A percentile compares a stretch with the other conserved stretches of the same genome.
Conservation (phyloP, 192 early-diverging fungal genomes). For the Endogone sp. region DNA sequence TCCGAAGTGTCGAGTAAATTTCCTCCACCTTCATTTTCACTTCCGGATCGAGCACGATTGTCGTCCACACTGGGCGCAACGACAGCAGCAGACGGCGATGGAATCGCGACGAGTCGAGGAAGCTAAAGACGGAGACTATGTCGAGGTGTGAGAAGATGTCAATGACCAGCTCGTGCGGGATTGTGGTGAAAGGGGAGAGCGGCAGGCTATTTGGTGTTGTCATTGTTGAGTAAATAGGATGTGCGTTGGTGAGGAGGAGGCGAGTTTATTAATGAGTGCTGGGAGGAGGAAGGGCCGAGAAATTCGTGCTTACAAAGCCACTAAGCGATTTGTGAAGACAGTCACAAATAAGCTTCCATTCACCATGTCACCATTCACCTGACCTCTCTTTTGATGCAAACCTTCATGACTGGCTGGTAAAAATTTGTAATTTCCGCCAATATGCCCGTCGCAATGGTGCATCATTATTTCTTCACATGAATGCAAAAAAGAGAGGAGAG, state of each 20-base stretch:
- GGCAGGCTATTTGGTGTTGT: background rate
- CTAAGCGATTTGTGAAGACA: too few species aligned
- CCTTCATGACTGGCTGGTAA: too few species aligned
- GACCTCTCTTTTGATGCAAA: too few species aligned
- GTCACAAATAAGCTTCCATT: too few species aligned
- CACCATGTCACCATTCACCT: too few species aligned
- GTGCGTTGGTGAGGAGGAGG: background rate
- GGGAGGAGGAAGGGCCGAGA: background rate
- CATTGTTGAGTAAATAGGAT: background rate
- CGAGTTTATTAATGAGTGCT: too few species aligned
- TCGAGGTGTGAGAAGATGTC: conserved; percentile 37
- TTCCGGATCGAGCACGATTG: conserved; percentile 32
- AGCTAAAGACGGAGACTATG: conserved; percentile 34
- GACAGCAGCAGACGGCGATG: conserved; percentile 36
- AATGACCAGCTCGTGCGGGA: conserved; percentile 37
- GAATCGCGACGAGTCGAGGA: conserved; percentile 40
- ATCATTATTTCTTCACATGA: too few species aligned
- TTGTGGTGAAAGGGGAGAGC: background rate
- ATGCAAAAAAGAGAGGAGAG: too few species aligned
- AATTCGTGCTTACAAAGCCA: too few species aligned
- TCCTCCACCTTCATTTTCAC: conserved; percentile 26
- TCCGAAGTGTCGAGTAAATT: conserved; percentile 44
- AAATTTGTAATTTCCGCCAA: too few species aligned
- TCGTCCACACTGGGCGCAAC: conserved; percentile 33
- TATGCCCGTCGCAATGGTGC: too few species aligned